A percentile compares a stretch with the other conserved stretches of the same genome.
Conservation (phyloP, 2,329 filamentous ascomycete species). For the Neopestalotiopsis sp. region DNA sequence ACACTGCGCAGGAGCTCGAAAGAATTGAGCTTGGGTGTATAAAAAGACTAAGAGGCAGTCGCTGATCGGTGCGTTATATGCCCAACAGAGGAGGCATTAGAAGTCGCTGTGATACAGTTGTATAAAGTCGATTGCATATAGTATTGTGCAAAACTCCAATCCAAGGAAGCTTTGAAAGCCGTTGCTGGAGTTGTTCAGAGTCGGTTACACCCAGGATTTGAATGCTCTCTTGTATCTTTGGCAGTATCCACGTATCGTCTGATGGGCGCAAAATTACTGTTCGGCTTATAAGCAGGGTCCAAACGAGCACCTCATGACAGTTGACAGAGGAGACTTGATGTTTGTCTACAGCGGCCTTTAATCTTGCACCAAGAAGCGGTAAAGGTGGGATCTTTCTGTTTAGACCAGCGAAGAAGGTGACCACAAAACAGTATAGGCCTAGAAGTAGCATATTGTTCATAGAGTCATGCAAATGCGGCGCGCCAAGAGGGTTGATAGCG, state of each 20-base stretch:
- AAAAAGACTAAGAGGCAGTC: not conserved
- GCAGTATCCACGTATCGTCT: slow-evolving; percentile 11
- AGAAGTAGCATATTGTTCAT: slow-evolving; percentile 30
- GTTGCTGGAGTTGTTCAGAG: not conserved
- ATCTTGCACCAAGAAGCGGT: slow-evolving; percentile 21
- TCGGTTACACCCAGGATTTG: not conserved
- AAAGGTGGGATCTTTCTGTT: slow-evolving; percentile 21
- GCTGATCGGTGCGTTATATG: not conserved
- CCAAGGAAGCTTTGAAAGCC: slow-evolving; percentile 9
- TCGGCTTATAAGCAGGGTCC: slow-evolving; percentile 26
- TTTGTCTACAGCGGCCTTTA: slow-evolving; percentile 11
- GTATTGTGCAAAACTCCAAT: slow-evolving; percentile 1
- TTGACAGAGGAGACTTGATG: not conserved
- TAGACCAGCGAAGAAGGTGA: slow-evolving; percentile 27
- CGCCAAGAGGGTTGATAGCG: slow-evolving; percentile 23
- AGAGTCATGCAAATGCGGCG: not conserved
- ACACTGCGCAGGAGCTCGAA: slow-evolving; percentile 49
- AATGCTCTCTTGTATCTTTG: not conserved
- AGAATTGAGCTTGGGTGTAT: slow-evolving; percentile 42
- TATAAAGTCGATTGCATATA: not conserved
- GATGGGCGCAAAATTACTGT: not conserved
- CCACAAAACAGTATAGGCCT: slow-evolving; percentile 33
- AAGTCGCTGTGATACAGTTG: not conserved
- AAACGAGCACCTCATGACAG: slow-evolving; percentile 27
- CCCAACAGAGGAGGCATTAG: not conserved